Evolutionary conservation across 257 asterid genomes (phyloP), one percentile per base, ranked within the genome.

Genomic region (Solanum chaucha): DNA sequence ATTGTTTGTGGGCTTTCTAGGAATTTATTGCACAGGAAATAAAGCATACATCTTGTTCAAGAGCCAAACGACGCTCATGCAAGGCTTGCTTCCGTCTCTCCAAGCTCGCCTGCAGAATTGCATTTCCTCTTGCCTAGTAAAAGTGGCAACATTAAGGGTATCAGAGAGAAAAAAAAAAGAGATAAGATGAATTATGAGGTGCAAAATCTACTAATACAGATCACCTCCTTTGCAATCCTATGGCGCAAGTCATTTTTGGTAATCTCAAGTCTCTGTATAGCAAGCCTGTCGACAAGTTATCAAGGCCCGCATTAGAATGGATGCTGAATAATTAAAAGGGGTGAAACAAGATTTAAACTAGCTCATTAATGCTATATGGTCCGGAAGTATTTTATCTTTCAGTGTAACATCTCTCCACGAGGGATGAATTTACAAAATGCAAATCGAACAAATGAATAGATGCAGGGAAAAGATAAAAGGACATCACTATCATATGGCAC

Each of bases 11-110:
- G 41, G 65, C 30, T 48, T 48, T 81, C 28, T 81, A 81, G 44
- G 85, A 48, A 51, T 30, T 30, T 8, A 81, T 81, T 46, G 36
- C 85, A 19, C 44, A 19, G 85, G 30, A 81, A 81, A 81, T 83
- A 84, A 44, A 32, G 85, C 94, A 86, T 92, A 96, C 99, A 93
- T 96, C 99, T 91, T 96, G 99, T 92, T 96, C 99, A 80, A 96
- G 99, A 30, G 98, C 95, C 92, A 96, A 92, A 59, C 96, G 98
- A 10, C 98, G 98, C 92, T 96, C 98, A 85, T 93, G 98, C 94
- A 96, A 92, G 87, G 98, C 98, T 91, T 95, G 98, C 90, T 96
- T 96, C 92, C 99, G 90, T 89, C 98, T 93, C 92, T 96, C 98
- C 93, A 96, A 91, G 92, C 99, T 96, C 87, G 99, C 98, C 92